phyloP scores from a whole-genome alignment of 129 eudicot species.

The Flaveria linearis region DNA sequence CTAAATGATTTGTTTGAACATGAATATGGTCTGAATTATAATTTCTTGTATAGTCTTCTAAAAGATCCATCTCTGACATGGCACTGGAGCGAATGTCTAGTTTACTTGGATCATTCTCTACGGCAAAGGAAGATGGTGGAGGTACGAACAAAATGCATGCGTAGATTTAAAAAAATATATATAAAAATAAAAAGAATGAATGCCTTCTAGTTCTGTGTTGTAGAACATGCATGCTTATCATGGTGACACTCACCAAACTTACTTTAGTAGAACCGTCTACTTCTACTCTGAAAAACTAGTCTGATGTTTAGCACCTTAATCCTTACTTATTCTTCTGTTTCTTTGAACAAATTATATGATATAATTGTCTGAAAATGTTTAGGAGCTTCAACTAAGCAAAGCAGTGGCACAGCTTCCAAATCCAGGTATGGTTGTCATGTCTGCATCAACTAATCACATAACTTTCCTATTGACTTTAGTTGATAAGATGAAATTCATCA shows the following conservation, averaged over 20 bases:
- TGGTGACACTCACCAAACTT: constrained; percentile 5
- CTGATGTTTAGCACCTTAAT: too few species aligned
- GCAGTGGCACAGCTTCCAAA: constrained; percentile 47
- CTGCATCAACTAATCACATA: constrained; percentile 7
- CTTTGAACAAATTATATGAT: too few species aligned
- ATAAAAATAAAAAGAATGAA: not conserved
- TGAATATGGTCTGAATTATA: constrained; percentile 19
- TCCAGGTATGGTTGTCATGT: constrained; percentile 42
- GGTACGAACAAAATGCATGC: constrained; percentile 36
- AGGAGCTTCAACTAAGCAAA: constrained; percentile 58
- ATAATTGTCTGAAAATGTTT: constrained; percentile 17
- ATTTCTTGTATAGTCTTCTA: constrained; percentile 42
- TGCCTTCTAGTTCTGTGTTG: not conserved
- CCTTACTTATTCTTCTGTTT: not conserved
- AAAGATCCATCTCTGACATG: constrained; percentile 70
- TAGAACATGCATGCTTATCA: constrained; percentile 11
- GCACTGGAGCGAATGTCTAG: constrained; percentile 72
- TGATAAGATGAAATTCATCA: constrained; percentile 15
- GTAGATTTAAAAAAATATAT: not conserved
- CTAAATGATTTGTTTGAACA: constrained; percentile 11
- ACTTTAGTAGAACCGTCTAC: not conserved
- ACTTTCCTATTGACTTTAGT: not conserved
- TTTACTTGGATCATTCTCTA: constrained; percentile 69
- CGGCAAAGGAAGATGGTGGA: constrained; percentile 52
- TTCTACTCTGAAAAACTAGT: not conserved